These are phyloP conservation scores for Haberlea rhodopensis DNA, from an alignment of 257 asterid species.

Conservation along the genomic window DNA sequence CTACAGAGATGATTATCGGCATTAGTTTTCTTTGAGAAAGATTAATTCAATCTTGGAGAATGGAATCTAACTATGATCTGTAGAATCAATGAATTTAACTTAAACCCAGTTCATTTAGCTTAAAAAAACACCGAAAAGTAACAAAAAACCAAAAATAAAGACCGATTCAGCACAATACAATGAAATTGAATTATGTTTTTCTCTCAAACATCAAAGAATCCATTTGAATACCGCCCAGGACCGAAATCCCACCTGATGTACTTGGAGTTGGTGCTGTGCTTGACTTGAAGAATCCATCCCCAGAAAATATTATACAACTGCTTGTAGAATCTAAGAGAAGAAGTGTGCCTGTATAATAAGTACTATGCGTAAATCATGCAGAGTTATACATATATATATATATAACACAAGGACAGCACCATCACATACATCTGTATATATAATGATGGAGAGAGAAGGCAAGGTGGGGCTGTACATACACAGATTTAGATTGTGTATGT, in stretches of 20 bases:
- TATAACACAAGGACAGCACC: constrained; percentile 19
- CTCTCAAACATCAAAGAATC: not conserved
- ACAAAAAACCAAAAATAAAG: no score
- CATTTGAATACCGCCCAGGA: not conserved
- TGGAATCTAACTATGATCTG: no score
- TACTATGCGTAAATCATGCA: constrained; percentile 24
- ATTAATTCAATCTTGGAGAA: not conserved
- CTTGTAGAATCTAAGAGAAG: not conserved
- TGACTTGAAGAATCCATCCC: constrained; percentile 62
- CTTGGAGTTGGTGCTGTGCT: constrained; percentile 61
- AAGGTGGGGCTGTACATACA: constrained; percentile 12
- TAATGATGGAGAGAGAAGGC: constrained; percentile 9
- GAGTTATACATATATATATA: not conserved
- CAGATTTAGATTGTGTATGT: constrained; percentile 31
- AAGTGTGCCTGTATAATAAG: constrained; percentile 11
- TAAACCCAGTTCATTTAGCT: not conserved
- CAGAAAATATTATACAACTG: not conserved
- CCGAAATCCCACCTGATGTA: constrained; percentile 52
- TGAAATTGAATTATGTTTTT: no score
- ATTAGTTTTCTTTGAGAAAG: not conserved
- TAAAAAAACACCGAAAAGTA: no score
- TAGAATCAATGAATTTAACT: not conserved
- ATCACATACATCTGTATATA: constrained; percentile 28
- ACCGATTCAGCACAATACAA: no score
- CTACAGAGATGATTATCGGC: not conserved